phyloP scores from a whole-genome alignment of 768 basidiomycete species.

The Termitomyces titanicus region DNA sequence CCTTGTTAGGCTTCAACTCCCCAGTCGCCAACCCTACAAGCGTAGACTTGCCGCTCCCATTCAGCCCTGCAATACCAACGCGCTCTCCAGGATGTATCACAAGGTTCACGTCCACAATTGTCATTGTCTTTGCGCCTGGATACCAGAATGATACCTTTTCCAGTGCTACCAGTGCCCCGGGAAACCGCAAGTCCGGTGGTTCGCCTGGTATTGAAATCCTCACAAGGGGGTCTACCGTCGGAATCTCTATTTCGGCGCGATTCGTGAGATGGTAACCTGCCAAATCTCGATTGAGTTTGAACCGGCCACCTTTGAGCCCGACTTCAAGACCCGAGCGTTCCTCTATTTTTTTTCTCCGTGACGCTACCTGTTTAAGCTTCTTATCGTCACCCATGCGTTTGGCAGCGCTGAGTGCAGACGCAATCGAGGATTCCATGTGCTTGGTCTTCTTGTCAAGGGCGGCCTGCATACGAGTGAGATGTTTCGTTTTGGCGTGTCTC shows the following conservation, averaged over 20 bases:
- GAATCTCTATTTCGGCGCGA: slow-evolving; percentile 37
- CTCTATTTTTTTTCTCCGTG: slow-evolving; percentile 54
- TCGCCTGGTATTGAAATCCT: slow-evolving; percentile 27
- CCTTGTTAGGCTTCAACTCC: slow-evolving; percentile 35
- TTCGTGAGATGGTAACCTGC: slow-evolving; percentile 35
- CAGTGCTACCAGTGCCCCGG: slow-evolving; percentile 20
- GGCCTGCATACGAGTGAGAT: slow-evolving; percentile 42
- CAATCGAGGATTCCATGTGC: slow-evolving; percentile 52
- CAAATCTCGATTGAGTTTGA: slow-evolving; percentile 56
- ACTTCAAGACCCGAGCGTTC: slow-evolving; percentile 35
- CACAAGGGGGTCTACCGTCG: slow-evolving; percentile 32
- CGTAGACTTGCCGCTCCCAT: slow-evolving; percentile 46
- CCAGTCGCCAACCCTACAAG: slow-evolving; percentile 26
- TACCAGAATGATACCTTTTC: slow-evolving; percentile 22
- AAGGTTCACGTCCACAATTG: slow-evolving; percentile 17
- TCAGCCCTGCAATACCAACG: slow-evolving; percentile 25
- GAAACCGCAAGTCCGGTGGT: slow-evolving; percentile 22
- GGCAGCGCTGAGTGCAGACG: slow-evolving; percentile 44
- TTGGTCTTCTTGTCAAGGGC: slow-evolving; percentile 31
- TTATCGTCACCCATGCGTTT: slow-evolving; percentile 63
- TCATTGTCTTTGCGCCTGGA: slow-evolving; percentile 16
- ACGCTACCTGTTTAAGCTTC: slow-evolving; percentile 46
- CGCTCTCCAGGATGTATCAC: slow-evolving; percentile 24
- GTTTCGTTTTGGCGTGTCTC: slow-evolving; percentile 40
- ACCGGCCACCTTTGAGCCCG: slow-evolving; percentile 39